phyloP scores from a whole-genome alignment of 768 basidiomycete genomes.

The Tulasnella sp. region DNA sequence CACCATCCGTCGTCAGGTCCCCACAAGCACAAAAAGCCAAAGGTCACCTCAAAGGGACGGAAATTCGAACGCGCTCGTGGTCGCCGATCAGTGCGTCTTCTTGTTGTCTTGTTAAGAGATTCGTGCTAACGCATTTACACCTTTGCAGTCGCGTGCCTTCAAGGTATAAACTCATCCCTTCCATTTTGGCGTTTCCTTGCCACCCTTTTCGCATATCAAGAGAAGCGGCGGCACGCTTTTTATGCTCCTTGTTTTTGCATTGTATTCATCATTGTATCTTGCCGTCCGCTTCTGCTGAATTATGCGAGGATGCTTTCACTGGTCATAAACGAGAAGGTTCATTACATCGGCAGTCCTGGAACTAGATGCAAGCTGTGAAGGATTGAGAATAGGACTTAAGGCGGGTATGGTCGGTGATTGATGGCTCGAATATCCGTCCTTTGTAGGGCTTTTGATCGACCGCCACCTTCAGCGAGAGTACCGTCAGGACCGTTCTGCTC shows the following conservation, averaged over 20 bases:
- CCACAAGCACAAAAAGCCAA: conserved; percentile 98
- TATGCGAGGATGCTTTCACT: background rate
- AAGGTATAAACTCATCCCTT: conserved; percentile 52
- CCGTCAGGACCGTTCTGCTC: too few species aligned
- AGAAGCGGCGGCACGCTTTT: background rate
- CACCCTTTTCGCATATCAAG: background rate
- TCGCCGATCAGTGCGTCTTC: conserved; percentile 59
- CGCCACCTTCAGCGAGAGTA: too few species aligned
- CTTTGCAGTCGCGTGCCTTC: conserved; percentile 68
- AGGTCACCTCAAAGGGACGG: conserved; percentile 91
- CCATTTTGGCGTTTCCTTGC: background rate
- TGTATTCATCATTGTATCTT: background rate
- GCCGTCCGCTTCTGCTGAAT: background rate
- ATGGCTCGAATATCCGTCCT: too few species aligned
- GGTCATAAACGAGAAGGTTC: background rate
- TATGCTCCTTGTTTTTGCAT: background rate
- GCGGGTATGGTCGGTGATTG: too few species aligned
- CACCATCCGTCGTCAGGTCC: conserved; percentile 38
- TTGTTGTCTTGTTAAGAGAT: background rate
- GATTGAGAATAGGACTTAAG: too few species aligned
- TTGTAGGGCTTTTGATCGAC: too few species aligned
- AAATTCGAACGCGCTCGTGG: conserved; percentile 99
- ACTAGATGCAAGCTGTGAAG: background rate
- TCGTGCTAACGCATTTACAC: background rate
- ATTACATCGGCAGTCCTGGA: background rate